These are phyloP conservation scores for Imleria badia DNA, from an alignment of 768 basidiomycete species.

Conservation along the genomic window DNA sequence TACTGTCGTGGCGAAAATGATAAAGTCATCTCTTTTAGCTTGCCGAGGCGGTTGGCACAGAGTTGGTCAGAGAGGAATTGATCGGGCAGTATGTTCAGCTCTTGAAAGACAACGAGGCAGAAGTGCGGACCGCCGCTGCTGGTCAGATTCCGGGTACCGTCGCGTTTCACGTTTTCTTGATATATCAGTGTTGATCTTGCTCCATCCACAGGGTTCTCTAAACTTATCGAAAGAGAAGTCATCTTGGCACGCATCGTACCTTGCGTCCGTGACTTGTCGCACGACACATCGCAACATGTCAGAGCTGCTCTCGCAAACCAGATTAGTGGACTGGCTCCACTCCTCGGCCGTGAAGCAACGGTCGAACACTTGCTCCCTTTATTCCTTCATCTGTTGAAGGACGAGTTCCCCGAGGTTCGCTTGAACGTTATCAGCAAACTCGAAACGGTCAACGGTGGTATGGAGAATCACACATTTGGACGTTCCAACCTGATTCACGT, in stretches of 20 bases:
- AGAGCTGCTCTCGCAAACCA: conserved; percentile 95
- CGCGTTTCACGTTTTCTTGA: neutral
- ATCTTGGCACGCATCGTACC: conserved; percentile 92
- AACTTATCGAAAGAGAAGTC: conserved; percentile 89
- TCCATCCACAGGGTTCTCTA: conserved; percentile 77
- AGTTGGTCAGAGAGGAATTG: conserved; percentile 90
- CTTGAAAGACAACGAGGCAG: conserved; percentile 97
- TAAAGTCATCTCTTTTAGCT: conserved; percentile 47
- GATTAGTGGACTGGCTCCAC: conserved; percentile 93
- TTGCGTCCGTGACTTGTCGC: conserved; percentile 90
- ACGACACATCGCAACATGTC: conserved; percentile 95
- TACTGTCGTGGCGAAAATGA: neutral
- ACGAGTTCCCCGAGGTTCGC: conserved; percentile 97
- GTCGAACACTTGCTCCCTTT: conserved; percentile 95
- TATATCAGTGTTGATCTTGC: conserved; percentile 6
- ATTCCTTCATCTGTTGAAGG: conserved; percentile 95
- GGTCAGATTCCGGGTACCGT: conserved; percentile 91
- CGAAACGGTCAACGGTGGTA: conserved; percentile 91
- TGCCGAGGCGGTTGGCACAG: conserved; percentile 85
- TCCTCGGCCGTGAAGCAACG: conserved; percentile 90
- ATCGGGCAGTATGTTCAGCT: conserved; percentile 91
- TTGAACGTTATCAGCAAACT: conserved; percentile 98
- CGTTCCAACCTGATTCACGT: conserved; percentile 9
- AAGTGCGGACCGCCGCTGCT: conserved; percentile 94
- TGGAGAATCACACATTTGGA: conserved; percentile 23